Evolutionary conservation across 2,329 filamentous ascomycete species (phyloP).

Genomic region (Aspergillus melleus): DNA sequence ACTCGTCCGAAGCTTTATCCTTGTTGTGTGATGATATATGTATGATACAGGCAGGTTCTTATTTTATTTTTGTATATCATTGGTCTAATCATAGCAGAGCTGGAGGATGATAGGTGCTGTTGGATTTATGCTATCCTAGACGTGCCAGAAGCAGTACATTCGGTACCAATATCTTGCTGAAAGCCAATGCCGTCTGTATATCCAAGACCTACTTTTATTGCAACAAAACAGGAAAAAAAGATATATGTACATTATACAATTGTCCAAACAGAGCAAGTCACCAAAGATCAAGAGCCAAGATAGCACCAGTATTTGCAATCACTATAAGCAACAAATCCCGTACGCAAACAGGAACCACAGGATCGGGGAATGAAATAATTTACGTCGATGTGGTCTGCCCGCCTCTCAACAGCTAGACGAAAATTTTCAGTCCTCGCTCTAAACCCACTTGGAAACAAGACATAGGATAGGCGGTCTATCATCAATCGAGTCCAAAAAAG

Average conservation of each 20-base stretch:
- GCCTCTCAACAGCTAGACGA: not conserved
- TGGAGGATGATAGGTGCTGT: not conserved
- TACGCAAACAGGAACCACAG: not conserved
- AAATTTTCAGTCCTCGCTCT: not conserved
- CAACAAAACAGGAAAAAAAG: slow-evolving; percentile 8
- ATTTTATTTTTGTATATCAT: not conserved
- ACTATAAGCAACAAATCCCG: not conserved
- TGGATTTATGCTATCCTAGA: not conserved
- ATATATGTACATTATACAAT: slow-evolving; percentile 26
- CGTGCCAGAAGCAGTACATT: not conserved
- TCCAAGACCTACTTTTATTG: slow-evolving; percentile 20
- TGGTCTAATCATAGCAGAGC: not conserved
- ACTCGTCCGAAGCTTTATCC: not conserved
- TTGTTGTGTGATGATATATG: not conserved
- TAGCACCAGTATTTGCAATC: slow-evolving; percentile 4
- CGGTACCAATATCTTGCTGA: not conserved
- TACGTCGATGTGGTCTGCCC: not conserved
- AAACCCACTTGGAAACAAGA: not conserved
- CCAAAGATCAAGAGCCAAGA: slow-evolving; percentile 10
- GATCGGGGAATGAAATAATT: not conserved
- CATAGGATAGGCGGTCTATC: not conserved
- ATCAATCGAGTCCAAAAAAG: not conserved
- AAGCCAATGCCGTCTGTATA: not conserved
- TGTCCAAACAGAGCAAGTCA: slow-evolving; percentile 11
- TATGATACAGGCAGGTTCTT: not conserved